These are phyloP conservation scores for Mycena metata DNA, from an alignment of 768 basidiomycete genomes.

Conservation along the genomic window DNA sequence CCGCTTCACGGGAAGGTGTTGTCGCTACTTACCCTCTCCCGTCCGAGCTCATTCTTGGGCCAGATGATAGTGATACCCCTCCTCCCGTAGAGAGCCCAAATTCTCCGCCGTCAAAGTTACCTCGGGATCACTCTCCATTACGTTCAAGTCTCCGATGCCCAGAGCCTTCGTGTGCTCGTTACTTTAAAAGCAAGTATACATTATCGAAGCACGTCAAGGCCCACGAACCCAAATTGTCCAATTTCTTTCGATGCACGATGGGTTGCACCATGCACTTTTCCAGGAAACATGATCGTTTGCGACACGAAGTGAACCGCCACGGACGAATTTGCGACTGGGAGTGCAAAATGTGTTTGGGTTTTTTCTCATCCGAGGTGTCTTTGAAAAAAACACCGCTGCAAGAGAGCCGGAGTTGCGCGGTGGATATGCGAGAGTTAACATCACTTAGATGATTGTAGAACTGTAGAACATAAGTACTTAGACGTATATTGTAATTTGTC, in stretches of 20 bases:
- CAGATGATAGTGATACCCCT: too few relatives aligned
- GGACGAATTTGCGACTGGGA: constrained; percentile 68
- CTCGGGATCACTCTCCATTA: too few relatives aligned
- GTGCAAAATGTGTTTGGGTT: constrained; percentile 65
- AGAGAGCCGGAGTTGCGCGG: constrained; percentile 60
- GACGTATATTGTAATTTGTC: too few relatives aligned
- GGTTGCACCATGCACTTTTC: constrained; percentile 70
- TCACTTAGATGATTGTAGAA: too few relatives aligned
- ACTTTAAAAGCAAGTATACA: constrained; percentile 68
- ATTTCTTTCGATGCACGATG: constrained; percentile 55
- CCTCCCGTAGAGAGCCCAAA: too few relatives aligned
- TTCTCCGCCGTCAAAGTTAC: too few relatives aligned
- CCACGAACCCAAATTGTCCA: constrained; percentile 62
- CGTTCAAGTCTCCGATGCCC: constrained; percentile 57
- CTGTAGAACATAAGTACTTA: too few relatives aligned
- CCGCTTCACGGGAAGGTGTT: too few relatives aligned
- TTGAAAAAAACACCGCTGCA: constrained; percentile 70
- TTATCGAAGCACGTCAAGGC: constrained; percentile 68
- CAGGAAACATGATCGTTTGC: constrained; percentile 67
- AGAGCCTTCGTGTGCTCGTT: constrained; percentile 60
- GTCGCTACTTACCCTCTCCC: too few relatives aligned
- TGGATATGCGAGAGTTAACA: constrained; percentile 43
- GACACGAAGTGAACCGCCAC: constrained; percentile 71
- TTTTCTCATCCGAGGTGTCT: constrained; percentile 67
- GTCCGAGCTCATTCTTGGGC: too few relatives aligned